Percentiles rank a stretch among this genome's conserved stretches.
These are phyloP conservation scores for Diutina pseudorugosa DNA, from an alignment of 1,139 yeast genomes.

Conservation along the genomic window DNA sequence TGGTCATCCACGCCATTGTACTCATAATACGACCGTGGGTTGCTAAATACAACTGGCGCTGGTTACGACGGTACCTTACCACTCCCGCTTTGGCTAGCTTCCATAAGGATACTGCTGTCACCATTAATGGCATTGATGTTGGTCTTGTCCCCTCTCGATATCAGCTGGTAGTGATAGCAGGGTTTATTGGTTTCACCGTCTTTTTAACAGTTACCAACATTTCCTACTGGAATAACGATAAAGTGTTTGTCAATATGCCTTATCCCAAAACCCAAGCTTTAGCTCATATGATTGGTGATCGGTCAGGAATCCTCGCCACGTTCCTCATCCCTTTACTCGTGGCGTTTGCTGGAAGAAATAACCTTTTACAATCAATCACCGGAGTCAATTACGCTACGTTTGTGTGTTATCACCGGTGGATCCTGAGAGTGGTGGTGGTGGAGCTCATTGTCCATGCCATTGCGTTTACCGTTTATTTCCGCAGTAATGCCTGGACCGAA, in stretches of 20 bases:
- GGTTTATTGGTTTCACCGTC: not conserved
- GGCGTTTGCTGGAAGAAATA: constrained; percentile 32
- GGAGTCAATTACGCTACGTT: constrained; percentile 27
- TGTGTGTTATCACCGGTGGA: constrained; percentile 26
- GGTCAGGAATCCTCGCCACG: constrained; percentile 9
- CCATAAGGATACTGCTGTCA: not conserved
- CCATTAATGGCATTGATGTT: not conserved
- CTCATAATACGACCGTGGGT: not conserved
- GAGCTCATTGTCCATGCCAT: constrained; percentile 23
- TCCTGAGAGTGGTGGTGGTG: constrained; percentile 19
- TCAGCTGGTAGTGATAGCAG: not conserved
- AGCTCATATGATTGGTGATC: constrained; percentile 7
- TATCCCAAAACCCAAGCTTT: constrained; percentile 4
- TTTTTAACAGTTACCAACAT: not conserved
- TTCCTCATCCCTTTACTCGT: constrained; percentile 21
- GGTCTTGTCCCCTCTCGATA: not conserved
- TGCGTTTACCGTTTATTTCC: constrained; percentile 16
- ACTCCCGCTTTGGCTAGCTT: not conserved
- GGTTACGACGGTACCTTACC: not conserved
- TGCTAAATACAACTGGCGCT: not conserved
- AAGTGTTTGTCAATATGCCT: not conserved
- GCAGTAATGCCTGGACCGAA: not conserved
- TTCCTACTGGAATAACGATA: not conserved
- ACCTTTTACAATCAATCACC: constrained; percentile 29
- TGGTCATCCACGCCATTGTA: not conserved